Evolutionary conservation across 345 rosid genomes (phyloP).

Genomic region (Turnera subulata): DNA sequence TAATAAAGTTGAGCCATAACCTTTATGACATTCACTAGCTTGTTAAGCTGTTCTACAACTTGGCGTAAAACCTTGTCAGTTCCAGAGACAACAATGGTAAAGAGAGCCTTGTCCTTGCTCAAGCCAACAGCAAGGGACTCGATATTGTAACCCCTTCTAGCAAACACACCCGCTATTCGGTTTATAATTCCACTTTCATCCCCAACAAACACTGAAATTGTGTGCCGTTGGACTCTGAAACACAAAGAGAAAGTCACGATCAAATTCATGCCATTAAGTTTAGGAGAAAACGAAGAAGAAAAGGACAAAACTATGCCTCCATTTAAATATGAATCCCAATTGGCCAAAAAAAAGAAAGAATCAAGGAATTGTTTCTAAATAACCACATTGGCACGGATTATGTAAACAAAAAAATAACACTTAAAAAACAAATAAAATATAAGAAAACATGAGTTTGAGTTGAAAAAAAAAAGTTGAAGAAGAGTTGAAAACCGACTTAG

Average conservation of each 20-base stretch:
- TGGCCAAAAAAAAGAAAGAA: too few relatives aligned
- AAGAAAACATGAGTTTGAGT: neutral
- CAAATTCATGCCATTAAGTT: neutral
- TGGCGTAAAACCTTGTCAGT: constrained; percentile 73
- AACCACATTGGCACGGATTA: too few relatives aligned
- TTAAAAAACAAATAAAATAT: neutral
- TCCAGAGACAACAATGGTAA: constrained; percentile 86
- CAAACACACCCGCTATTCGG: constrained; percentile 91
- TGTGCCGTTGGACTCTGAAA: constrained; percentile 68
- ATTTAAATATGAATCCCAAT: too few relatives aligned
- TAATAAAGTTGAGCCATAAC: constrained; percentile 22
- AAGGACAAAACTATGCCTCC: too few relatives aligned
- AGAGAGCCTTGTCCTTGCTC: constrained; percentile 81
- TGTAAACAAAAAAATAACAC: too few relatives aligned
- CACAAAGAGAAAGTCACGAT: neutral
- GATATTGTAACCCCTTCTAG: constrained; percentile 88
- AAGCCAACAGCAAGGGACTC: constrained; percentile 96
- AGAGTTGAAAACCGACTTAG: constrained; percentile 18
- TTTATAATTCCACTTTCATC: constrained; percentile 97
- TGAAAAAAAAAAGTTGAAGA: too few relatives aligned
- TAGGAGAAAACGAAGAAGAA: too few relatives aligned
- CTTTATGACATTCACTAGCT: constrained; percentile 90
- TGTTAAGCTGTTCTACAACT: constrained; percentile 88
- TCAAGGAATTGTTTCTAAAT: too few relatives aligned
- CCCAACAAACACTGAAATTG: constrained; percentile 92